Evolutionary conservation across 768 basidiomycete genomes (phyloP).

Genomic region (Lentinus brumalis): DNA sequence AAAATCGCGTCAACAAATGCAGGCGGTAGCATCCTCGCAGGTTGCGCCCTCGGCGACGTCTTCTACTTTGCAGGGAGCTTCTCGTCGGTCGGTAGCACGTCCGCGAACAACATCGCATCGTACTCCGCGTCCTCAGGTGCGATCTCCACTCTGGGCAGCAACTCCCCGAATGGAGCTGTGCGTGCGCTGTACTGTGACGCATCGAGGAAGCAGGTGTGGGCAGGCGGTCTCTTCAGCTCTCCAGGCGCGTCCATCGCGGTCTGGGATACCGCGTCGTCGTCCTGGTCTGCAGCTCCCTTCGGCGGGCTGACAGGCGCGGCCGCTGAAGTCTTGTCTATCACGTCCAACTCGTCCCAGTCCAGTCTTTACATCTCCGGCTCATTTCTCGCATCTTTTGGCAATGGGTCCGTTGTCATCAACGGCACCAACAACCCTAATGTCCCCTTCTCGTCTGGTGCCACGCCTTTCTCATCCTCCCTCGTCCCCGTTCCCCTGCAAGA

Average conservation of each 20-base stretch:
- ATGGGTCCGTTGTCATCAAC: slow-evolving; percentile 52
- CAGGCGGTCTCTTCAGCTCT: slow-evolving; percentile 72
- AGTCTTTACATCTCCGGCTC: slow-evolving; percentile 89
- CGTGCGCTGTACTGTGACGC: slow-evolving; percentile 77
- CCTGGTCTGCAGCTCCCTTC: slow-evolving; percentile 84
- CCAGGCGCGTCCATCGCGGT: slow-evolving; percentile 70
- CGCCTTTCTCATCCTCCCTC: slow-evolving; percentile 87
- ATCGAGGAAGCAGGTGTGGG: slow-evolving; percentile 69
- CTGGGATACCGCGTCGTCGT: slow-evolving; percentile 60
- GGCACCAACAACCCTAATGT: slow-evolving; percentile 84
- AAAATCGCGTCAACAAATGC: slow-evolving; percentile 75
- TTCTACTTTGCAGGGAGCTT: slow-evolving; percentile 89
- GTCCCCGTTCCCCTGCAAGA: slow-evolving; percentile 74
- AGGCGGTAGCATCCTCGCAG: slow-evolving; percentile 75
- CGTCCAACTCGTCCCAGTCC: slow-evolving; percentile 64
- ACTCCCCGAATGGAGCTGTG: slow-evolving; percentile 77
- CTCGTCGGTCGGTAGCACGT: slow-evolving; percentile 60
- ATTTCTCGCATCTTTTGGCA: slow-evolving; percentile 75
- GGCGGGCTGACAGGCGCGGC: slow-evolving; percentile 74
- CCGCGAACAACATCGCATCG: slow-evolving; percentile 73
- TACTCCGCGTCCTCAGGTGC: slow-evolving; percentile 61
- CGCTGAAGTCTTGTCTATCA: slow-evolving; percentile 73
- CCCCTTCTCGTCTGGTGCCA: slow-evolving; percentile 78
- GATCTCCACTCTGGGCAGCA: slow-evolving; percentile 64
- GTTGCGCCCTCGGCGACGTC: slow-evolving; percentile 67